Conservation (phyloP, 2,329 filamentous ascomycete species). For the Phyllosticta citriasiana region DNA sequence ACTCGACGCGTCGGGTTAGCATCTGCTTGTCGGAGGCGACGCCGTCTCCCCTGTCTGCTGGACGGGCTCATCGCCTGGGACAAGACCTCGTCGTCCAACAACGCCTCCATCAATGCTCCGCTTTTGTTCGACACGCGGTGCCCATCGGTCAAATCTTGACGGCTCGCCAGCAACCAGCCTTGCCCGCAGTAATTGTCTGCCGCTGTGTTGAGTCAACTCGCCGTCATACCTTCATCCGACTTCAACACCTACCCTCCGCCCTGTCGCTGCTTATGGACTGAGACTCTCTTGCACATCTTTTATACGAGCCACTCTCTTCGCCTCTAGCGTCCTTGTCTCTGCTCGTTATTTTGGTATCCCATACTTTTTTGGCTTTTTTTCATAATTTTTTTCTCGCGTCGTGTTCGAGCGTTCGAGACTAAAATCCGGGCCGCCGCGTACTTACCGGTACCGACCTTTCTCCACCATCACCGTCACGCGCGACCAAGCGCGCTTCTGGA, state of each 20-base stretch:
- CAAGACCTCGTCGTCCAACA: background rate
- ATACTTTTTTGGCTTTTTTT: background rate
- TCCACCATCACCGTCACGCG: conserved; percentile 1
- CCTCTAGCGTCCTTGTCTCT: conserved; percentile 29
- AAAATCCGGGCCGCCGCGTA: background rate
- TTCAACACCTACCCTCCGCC: background rate
- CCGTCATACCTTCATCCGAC: background rate
- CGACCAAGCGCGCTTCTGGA: background rate
- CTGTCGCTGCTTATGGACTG: background rate
- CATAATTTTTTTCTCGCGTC: background rate
- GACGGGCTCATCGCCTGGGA: background rate
- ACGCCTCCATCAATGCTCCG: conserved; percentile 7
- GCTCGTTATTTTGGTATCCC: conserved; percentile 24
- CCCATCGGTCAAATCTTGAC: background rate
- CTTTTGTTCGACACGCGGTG: background rate
- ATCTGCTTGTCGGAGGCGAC: background rate
- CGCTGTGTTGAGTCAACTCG: background rate
- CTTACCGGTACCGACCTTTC: conserved; percentile 5
- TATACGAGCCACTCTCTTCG: conserved; percentile 18
- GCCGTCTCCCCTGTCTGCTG: background rate
- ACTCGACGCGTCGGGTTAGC: background rate
- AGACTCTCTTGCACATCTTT: background rate
- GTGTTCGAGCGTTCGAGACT: background rate
- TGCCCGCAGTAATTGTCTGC: background rate
- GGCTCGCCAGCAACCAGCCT: background rate